These are phyloP conservation scores for Auricularia sp. DNA, from an alignment of 768 basidiomycete species.

Conservation along the genomic window DNA sequence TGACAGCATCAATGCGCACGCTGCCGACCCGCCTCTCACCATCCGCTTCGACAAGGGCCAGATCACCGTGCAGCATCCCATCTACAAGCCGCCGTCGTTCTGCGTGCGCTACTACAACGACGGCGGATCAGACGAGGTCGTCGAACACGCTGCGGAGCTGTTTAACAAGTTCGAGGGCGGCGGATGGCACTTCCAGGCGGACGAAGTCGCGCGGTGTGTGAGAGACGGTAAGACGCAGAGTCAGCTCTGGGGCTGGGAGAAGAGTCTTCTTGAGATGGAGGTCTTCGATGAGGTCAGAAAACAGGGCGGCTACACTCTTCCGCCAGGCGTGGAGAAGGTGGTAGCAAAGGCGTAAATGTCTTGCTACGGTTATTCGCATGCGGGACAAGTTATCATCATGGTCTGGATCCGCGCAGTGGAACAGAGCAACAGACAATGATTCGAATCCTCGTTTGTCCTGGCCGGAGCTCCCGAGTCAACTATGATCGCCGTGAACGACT, in stretches of 20 bases:
- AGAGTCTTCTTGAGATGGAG: conserved; percentile 71
- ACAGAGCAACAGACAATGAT: too few relatives aligned
- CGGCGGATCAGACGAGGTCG: conserved; percentile 31
- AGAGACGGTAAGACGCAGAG: conserved; percentile 67
- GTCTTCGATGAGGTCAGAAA: conserved; percentile 70
- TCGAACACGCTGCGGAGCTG: conserved; percentile 34
- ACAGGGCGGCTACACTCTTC: conserved; percentile 56
- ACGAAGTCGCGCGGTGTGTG: conserved; percentile 75
- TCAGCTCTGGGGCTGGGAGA: conserved; percentile 62
- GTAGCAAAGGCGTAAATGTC: background rate
- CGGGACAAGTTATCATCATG: too few relatives aligned
- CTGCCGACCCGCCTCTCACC: conserved; percentile 40
- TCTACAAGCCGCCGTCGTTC: conserved; percentile 57
- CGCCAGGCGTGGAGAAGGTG: conserved; percentile 52
- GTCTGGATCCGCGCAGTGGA: too few relatives aligned
- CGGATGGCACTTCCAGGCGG: conserved; percentile 81
- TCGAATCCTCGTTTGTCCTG: too few relatives aligned
- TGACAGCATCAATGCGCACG: conserved; percentile 50
- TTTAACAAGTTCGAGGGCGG: conserved; percentile 44
- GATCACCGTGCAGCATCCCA: conserved; percentile 53
- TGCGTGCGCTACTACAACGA: conserved; percentile 50
- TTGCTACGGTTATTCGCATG: too few relatives aligned
- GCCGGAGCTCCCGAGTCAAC: too few relatives aligned
- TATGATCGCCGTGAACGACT: too few relatives aligned
- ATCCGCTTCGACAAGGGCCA: conserved; percentile 70